A percentile compares a stretch with the other conserved stretches of the same genome.
Conservation (phyloP, 306 rosid genomes). For the Quercus alba region DNA sequence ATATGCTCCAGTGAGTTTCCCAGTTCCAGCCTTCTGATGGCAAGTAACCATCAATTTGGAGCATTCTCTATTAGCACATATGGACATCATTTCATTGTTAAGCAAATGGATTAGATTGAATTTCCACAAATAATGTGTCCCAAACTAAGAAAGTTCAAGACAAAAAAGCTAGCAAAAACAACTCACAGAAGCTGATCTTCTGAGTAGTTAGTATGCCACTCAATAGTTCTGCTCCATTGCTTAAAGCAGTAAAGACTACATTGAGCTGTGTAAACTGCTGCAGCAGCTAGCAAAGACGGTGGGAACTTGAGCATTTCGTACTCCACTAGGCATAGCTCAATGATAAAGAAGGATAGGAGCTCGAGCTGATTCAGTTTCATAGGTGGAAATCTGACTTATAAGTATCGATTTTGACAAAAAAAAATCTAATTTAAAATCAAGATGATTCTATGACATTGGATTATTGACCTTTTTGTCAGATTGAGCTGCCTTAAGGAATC, state of each 20-base stretch:
- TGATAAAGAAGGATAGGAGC: conserved; percentile 70
- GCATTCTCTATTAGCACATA: conserved; percentile 52
- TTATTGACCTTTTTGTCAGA: conserved; percentile 37
- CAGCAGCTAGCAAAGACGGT: conserved; percentile 81
- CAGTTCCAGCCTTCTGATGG: conserved; percentile 69
- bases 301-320: conserved; percentile 64
- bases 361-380: conserved; percentile 11
- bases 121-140: neutral
- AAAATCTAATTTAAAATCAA: neutral
- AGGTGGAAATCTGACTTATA: neutral
- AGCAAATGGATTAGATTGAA: neutral
- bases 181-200: conserved; percentile 77
- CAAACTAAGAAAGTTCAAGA: neutral
- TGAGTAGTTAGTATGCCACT: conserved; percentile 64
- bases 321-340: conserved; percentile 79
- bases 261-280: conserved; percentile 79
- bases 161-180: neutral
- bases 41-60: conserved; percentile 67
- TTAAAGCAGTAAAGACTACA: conserved; percentile 45
- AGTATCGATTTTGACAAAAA: neutral
- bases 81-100: neutral
- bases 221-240: conserved; percentile 73
- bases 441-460: neutral
- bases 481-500: conserved; percentile 41
- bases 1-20: conserved; percentile 35